Base-by-base conservation (phyloP, 768 basidiomycete genomes). In the Tricholoma hemisulphureum region DNA sequence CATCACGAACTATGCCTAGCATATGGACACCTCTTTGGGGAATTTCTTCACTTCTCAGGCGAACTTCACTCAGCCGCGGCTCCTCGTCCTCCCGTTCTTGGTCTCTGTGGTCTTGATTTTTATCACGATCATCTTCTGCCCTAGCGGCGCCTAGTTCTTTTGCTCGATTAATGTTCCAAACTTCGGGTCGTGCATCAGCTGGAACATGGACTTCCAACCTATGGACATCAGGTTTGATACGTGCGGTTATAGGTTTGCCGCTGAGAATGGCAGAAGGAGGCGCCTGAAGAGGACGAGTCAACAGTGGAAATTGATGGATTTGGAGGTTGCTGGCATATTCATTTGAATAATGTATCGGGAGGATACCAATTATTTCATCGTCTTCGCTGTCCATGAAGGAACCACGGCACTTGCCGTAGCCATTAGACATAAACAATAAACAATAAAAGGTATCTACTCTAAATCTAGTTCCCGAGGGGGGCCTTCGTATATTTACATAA, bases 131-230 rank as follows among this genome's bases (percentile, higher is more conserved):
- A 63, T 92, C 91, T 53, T 89, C 88, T 51, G 77, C 68, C 52
- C 85, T 80, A 16, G 87, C 89, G 20, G 67, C 69, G 2, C 90
- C 92, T 16, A 91, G 73, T 28, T 84, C 83, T 65, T 78, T 82
- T 14, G 87, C 83, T 58, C 81, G 82, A 55, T 90, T 88, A n/a
- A 68, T 68, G 64, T 89, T 93, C 86, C 88, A 92, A 14, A 94
- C 89, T 61, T 92, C 90, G 16, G 84, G 75, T 32, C 92, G 85
- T 20, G 83, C 83, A 68, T 94, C 92, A n/a, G 84, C 82, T 4
- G 92, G 92, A 11, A 94, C 80, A 69, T 92, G 90, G 21, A 94
- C 78, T 69, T 94, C 92, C 29, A 89, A 69, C 61, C 85, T 77
- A 52, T 78, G 81, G 34, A 81, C 77, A 35, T 77, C 73, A 3